Percentiles rank a stretch among this genome's conserved stretches.
phyloP scores from a whole-genome alignment of 495 filamentous ascomycete genomes.

The Penicillium lagena region DNA sequence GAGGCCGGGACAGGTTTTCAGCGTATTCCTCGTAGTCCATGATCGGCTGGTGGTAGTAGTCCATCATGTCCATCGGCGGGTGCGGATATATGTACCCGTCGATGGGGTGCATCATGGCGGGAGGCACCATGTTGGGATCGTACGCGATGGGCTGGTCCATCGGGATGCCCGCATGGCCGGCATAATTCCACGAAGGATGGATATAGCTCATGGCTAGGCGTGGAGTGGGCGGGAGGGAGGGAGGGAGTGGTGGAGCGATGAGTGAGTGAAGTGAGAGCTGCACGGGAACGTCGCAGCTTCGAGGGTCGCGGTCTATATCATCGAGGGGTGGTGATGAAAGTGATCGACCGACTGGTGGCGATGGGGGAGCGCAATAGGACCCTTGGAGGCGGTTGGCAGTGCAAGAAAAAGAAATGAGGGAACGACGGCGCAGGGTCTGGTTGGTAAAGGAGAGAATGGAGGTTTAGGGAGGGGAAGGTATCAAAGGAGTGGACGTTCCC shows the following conservation, averaged over 20 bases:
- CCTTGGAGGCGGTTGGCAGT: constrained; percentile 9
- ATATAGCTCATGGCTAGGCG: constrained; percentile 35
- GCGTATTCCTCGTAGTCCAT: constrained; percentile 46
- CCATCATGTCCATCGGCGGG: constrained; percentile 38
- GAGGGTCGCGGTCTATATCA: constrained; percentile 15
- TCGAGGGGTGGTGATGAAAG: constrained; percentile 6
- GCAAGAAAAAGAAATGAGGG: constrained; percentile 11
- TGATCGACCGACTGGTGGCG: constrained; percentile 3
- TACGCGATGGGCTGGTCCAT: constrained; percentile 36
- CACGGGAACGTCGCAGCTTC: constrained; percentile 4
- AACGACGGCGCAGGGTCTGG: constrained; percentile 4
- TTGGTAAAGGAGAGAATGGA: constrained; percentile 19
- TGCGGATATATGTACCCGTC: constrained; percentile 40
- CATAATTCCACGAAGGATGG: constrained; percentile 38
- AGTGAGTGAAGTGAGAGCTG: constrained; percentile 2
- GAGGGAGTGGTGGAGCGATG: not conserved
- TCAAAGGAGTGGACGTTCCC: constrained; percentile 3
- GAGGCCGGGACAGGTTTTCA: constrained; percentile 51
- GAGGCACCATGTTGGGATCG: constrained; percentile 34
- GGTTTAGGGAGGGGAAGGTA: constrained; percentile 3
- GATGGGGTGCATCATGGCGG: constrained; percentile 38
- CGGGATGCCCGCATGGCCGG: constrained; percentile 28
- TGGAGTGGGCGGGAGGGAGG: not conserved
- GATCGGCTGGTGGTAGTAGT: constrained; percentile 43
- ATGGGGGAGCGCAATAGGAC: not conserved